Percentiles rank a stretch among this genome's conserved stretches.
Evolutionary conservation across 2,329 filamentous ascomycete species (phyloP).

Genomic region (Calonectria multiphialidica): DNA sequence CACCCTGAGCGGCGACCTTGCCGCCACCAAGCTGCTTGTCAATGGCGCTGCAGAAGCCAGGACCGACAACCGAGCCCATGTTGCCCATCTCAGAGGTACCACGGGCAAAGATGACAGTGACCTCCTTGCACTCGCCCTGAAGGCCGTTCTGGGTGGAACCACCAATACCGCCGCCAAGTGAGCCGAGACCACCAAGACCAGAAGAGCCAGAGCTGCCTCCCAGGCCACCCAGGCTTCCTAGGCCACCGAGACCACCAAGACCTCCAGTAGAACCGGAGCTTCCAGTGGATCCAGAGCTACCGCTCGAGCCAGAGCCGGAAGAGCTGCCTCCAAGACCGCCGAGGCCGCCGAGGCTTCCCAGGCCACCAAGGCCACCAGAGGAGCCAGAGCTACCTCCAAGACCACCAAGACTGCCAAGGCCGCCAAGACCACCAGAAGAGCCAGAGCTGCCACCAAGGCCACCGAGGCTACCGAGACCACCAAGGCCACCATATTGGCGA

Average conservation of each 20-base stretch:
- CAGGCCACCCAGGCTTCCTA: not conserved
- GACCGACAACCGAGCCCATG: constrained; percentile 4
- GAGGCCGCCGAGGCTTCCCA: not conserved
- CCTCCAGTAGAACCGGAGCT: not conserved
- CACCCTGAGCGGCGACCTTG: constrained; percentile 11
- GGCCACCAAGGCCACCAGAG: not conserved
- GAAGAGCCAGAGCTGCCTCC: not conserved
- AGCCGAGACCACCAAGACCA: not conserved
- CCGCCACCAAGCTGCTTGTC: not conserved
- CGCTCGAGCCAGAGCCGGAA: not conserved
- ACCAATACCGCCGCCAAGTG: not conserved
- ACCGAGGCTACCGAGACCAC: not conserved
- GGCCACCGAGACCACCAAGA: not conserved
- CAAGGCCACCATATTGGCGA: not conserved
- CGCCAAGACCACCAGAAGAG: not conserved
- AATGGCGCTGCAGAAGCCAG: constrained; percentile 5
- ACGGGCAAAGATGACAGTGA: constrained; percentile 18
- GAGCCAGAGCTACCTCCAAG: not conserved
- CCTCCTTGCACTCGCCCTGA: constrained; percentile 1
- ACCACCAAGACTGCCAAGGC: not conserved
- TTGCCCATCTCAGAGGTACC: constrained; percentile 17
- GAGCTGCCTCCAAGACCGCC: not conserved
- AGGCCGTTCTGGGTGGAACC: constrained; percentile 3
- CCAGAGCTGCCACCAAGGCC: not conserved
- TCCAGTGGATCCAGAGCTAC: not conserved